Evolutionary conservation across 768 basidiomycete genomes (phyloP).

Genomic region (Phaeolepiota aurea): DNA sequence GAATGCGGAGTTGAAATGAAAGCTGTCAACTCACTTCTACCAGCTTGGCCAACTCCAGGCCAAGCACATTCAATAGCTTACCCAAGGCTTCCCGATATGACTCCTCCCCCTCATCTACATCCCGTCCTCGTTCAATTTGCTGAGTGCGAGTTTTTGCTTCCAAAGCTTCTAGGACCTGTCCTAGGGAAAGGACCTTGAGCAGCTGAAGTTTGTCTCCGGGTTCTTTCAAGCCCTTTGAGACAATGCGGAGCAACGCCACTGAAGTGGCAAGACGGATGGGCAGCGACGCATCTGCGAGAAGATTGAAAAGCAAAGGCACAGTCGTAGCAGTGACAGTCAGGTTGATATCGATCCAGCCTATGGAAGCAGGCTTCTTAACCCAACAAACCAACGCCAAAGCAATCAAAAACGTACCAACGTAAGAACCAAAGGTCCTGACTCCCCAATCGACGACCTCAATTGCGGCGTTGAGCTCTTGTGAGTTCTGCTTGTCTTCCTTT

Average conservation of each 20-base stretch:
- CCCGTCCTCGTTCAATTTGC: constrained; percentile 55
- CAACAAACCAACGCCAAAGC: background rate
- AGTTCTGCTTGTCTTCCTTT: constrained; percentile 36
- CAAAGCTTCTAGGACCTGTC: constrained; percentile 72
- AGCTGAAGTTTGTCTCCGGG: constrained; percentile 84
- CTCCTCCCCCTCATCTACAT: constrained; percentile 82
- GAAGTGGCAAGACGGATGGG: constrained; percentile 80
- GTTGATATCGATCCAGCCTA: constrained; percentile 98
- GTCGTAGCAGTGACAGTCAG: constrained; percentile 89
- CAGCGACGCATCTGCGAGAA: constrained; percentile 71
- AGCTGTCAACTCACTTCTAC: constrained; percentile 53
- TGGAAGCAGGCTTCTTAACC: background rate
- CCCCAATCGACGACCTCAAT: constrained; percentile 88
- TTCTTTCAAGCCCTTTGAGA: constrained; percentile 92
- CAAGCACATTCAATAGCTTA: constrained; percentile 72
- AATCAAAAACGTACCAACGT: constrained; percentile 81
- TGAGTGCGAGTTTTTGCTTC: constrained; percentile 68
- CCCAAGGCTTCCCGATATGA: constrained; percentile 86
- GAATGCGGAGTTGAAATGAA: constrained; percentile 7
- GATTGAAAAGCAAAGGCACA: constrained; percentile 73
- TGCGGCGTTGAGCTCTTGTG: constrained; percentile 46
- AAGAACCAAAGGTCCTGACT: constrained; percentile 86
- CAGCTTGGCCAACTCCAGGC: constrained; percentile 76
- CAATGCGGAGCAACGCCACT: constrained; percentile 70
- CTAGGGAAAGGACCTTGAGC: constrained; percentile 81